These are phyloP conservation scores for Coniochaeta prunicola DNA, from an alignment of 2,329 filamentous ascomycete species.

Conservation along the genomic window DNA sequence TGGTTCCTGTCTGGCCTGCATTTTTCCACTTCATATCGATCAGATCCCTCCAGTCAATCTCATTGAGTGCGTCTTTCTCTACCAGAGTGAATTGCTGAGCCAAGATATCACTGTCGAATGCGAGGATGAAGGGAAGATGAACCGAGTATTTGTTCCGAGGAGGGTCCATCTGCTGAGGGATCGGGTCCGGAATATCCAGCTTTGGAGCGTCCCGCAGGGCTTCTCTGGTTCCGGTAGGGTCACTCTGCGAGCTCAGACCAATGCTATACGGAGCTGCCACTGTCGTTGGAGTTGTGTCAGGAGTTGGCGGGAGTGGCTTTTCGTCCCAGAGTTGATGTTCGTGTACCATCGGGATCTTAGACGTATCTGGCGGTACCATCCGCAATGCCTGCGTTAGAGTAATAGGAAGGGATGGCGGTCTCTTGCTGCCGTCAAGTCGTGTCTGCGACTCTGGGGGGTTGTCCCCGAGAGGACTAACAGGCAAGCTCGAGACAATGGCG, in stretches of 20 bases:
- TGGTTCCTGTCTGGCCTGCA: conserved; percentile 41
- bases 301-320: conserved; percentile 42
- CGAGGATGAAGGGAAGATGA: conserved; percentile 74
- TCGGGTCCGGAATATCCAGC: conserved; percentile 16
- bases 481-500: conserved; percentile 25
- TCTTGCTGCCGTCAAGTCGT: conserved; percentile 15
- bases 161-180: conserved; percentile 12
- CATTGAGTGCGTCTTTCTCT: conserved; percentile 77
- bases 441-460: conserved; percentile 16
- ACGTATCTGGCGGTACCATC: conserved; percentile 29
- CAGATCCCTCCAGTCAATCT: conserved; percentile 83
- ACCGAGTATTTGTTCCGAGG: conserved; percentile 33
- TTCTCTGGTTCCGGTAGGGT: conserved; percentile 26
- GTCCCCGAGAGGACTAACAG: conserved; percentile 26
- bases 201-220: conserved; percentile 26
- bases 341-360: conserved; percentile 27
- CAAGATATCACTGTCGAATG: conserved; percentile 70
- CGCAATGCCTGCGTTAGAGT: conserved; percentile 40
- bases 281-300: conserved; percentile 39
- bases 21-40: conserved; percentile 81
- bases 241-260: conserved; percentile 19
- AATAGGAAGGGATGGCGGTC: conserved; percentile 37
- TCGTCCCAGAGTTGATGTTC: conserved; percentile 33
- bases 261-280: conserved; percentile 25
- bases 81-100: conserved; percentile 81